Evolutionary conservation across 176 grass and related monocot species (phyloP).

Genomic region (Bromus sterilis): DNA sequence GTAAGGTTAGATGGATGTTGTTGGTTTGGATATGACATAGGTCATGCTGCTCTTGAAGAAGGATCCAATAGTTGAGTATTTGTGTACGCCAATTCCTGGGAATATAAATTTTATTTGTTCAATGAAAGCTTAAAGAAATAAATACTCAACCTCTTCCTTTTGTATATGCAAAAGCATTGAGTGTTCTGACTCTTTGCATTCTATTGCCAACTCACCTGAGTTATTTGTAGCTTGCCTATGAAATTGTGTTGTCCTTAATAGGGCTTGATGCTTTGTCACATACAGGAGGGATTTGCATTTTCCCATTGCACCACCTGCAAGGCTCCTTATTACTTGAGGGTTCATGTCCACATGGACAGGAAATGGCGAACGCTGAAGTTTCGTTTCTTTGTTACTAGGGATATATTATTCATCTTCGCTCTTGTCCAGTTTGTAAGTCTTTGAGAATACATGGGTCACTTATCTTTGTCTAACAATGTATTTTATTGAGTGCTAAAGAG

Average conservation of each 20-base stretch:
- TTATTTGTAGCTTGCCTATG: slow-evolving; percentile 1
- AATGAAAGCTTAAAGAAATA: background rate
- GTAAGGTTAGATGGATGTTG: slow-evolving; percentile 10
- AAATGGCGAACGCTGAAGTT: slow-evolving; percentile 98
- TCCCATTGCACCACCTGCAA: slow-evolving; percentile 99
- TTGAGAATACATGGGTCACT: background rate
- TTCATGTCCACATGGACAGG: slow-evolving; percentile 93
- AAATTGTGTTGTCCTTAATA: background rate
- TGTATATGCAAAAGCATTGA: background rate
- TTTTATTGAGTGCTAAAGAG: slow-evolving; percentile 16
- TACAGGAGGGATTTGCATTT: slow-evolving; percentile 99
- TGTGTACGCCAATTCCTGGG: no score
- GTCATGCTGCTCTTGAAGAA: no score
- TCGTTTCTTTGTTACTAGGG: slow-evolving; percentile 97
- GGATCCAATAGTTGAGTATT: no score
- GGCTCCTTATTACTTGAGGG: slow-evolving; percentile 94
- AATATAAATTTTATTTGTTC: background rate
- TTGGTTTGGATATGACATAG: background rate
- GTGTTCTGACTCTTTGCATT: background rate
- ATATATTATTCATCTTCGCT: slow-evolving; percentile 93
- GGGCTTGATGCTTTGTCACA: slow-evolving; percentile 10
- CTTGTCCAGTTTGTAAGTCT: slow-evolving; percentile 86
- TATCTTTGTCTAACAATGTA: slow-evolving; percentile 12
- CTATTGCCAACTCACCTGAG: background rate
- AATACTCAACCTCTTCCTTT: background rate